A percentile compares a stretch with the other conserved stretches of the same genome.
phyloP scores from a whole-genome alignment of 176 grass and related monocot genomes.

The Hordeum vulgare region MorexV3_pseudomolecules_assembly NC_058519.1:514749905-514750404 shows the following conservation, averaged over 20 bases:
- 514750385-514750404: conserved; percentile 35
- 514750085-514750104: conserved; percentile 24
- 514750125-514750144: conserved; percentile 37
- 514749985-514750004: background rate
- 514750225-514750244: conserved; percentile 44
- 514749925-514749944: background rate
- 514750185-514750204: conserved; percentile 16
- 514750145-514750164: conserved; percentile 43
- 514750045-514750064: background rate
- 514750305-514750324: conserved; percentile 31
- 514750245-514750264: conserved; percentile 81
- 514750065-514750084: background rate
- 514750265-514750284: conserved; percentile 25
- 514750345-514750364: conserved; percentile 49
- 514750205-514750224: conserved; percentile 35
- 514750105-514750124: conserved; percentile 41
- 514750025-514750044: background rate
- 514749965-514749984: background rate
- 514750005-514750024: conserved; percentile 3
- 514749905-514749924: background rate
- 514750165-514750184: conserved; percentile 44
- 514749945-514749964: background rate
- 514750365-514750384: conserved; percentile 81
- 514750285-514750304: conserved; percentile 29
- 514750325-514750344: conserved; percentile 26